These are phyloP conservation scores for Bremia lactucae DNA, from an alignment of 352 stramenopile genomes.

Conservation along the genomic window DNA sequence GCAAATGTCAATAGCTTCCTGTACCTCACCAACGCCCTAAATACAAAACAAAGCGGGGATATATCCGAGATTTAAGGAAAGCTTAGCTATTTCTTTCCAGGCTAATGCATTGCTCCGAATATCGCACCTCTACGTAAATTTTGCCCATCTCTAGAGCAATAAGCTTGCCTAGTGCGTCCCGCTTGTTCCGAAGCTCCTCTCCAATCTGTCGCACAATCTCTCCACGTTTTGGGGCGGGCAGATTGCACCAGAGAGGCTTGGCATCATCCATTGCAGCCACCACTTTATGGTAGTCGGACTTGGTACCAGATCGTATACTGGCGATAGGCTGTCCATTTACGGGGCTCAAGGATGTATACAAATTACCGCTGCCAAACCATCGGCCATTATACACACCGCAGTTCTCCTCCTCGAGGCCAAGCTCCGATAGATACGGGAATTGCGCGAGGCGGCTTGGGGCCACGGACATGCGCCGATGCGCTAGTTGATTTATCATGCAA, in stretches of 20 bases:
- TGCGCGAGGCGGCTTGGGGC: conserved; percentile 15
- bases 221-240: conserved; percentile 78
- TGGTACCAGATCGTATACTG: conserved; percentile 69
- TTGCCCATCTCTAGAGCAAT: conserved; percentile 91
- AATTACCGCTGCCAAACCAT: conserved; percentile 77
- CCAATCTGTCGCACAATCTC: conserved; percentile 90
- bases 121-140: conserved; percentile 77
- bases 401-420: conserved; percentile 78
- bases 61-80: not conserved
- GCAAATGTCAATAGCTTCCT: conserved; percentile 91
- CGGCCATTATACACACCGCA: conserved; percentile 76
- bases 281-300: conserved; percentile 77
- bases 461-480: conserved; percentile 21
- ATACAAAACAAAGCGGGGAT: conserved; percentile 2
- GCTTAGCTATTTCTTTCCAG: no score
- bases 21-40: conserved; percentile 86
- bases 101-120: no score
- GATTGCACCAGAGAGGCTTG: conserved; percentile 76
- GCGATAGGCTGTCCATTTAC: conserved; percentile 77
- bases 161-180: conserved; percentile 82
- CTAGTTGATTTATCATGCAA: conserved; percentile 10
- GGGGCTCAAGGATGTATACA: conserved; percentile 80
- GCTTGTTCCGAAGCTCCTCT: conserved; percentile 82
- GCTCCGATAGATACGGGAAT: conserved; percentile 72
- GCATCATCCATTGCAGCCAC: conserved; percentile 73